A percentile compares a stretch with the other conserved stretches of the same genome.
Evolutionary conservation across 768 basidiomycete genomes (phyloP).

Genomic region (Mycena leptocephala): DNA sequence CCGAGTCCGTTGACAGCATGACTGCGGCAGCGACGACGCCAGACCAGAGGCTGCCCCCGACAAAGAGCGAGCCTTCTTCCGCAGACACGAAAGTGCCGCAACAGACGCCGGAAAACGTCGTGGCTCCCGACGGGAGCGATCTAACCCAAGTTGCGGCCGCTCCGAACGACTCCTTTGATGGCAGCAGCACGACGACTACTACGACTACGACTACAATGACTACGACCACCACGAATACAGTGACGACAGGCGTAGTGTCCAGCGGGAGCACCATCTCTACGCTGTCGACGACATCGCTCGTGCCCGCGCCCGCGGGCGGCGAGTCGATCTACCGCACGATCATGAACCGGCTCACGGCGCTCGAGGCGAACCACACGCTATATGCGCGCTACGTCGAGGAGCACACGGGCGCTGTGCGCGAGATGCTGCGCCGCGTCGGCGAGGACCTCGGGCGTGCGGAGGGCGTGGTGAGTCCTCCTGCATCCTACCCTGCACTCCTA

Average conservation of each 20-base stretch:
- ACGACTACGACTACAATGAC: neutral
- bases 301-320: slow-evolving; percentile 60
- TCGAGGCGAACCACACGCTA: slow-evolving; percentile 92
- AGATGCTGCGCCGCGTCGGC: slow-evolving; percentile 80
- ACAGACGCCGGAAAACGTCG: neutral
- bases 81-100: neutral
- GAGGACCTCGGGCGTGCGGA: slow-evolving; percentile 87
- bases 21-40: neutral
- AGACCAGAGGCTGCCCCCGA: neutral
- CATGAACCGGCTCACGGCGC: slow-evolving; percentile 89
- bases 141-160: no score
- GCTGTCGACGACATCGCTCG: slow-evolving; percentile 37
- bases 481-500: neutral
- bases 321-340: slow-evolving; percentile 98
- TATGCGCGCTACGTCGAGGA: slow-evolving; percentile 87
- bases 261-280: slow-evolving; percentile 25
- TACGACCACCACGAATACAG: neutral
- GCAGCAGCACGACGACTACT: neutral
- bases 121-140: neutral
- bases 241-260: neutral
- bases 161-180: neutral
- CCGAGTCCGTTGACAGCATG: neutral
- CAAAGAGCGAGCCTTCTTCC: neutral
- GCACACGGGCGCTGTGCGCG: slow-evolving; percentile 84
- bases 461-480: slow-evolving; percentile 70